phyloP scores from a whole-genome alignment of 2,329 filamentous ascomycete species.

The Dactylellina drechsleri region DNA sequence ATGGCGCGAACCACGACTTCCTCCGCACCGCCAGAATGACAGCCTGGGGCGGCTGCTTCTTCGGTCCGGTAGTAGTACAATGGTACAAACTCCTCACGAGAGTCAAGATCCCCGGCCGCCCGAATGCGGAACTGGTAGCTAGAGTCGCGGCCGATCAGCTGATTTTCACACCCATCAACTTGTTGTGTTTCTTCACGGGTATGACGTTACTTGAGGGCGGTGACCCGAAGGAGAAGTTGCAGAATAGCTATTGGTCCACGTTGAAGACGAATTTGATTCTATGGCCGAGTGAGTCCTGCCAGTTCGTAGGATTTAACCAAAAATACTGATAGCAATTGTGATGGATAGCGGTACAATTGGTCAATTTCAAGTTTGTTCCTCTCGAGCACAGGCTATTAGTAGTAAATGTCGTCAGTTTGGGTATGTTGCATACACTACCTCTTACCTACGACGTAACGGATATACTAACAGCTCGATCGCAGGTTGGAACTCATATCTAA shows the following conservation, averaged over 20 bases:
- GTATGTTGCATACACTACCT: conserved; percentile 62
- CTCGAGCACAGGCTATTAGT: conserved; percentile 84
- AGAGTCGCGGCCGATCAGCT: conserved; percentile 84
- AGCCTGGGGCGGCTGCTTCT: conserved; percentile 81
- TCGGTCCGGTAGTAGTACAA: conserved; percentile 85
- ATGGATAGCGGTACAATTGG: conserved; percentile 72
- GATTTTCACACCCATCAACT: conserved; percentile 83
- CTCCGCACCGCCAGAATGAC: conserved; percentile 80
- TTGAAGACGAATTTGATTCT: conserved; percentile 86
- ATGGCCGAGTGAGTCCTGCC: conserved; percentile 72
- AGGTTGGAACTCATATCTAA: conserved; percentile 74
- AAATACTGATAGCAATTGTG: not conserved
- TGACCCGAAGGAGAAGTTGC: conserved; percentile 74
- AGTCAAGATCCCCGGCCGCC: conserved; percentile 71
- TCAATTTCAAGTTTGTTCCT: conserved; percentile 89
- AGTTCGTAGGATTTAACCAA: not conserved
- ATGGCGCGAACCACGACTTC: conserved; percentile 79
- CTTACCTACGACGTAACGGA: not conserved
- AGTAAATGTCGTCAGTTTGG: conserved; percentile 81
- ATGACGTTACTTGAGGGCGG: conserved; percentile 82
- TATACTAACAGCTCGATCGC: conserved; percentile 12
- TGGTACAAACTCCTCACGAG: conserved; percentile 86
- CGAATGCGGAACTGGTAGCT: conserved; percentile 76
- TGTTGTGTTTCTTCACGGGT: conserved; percentile 80
- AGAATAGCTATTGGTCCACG: conserved; percentile 75